Evolutionary conservation across 2,329 filamentous ascomycete genomes (phyloP), one percentile per base, ranked within the genome.

Genomic region (Aspergillus pseudoviridinutans): DNA sequence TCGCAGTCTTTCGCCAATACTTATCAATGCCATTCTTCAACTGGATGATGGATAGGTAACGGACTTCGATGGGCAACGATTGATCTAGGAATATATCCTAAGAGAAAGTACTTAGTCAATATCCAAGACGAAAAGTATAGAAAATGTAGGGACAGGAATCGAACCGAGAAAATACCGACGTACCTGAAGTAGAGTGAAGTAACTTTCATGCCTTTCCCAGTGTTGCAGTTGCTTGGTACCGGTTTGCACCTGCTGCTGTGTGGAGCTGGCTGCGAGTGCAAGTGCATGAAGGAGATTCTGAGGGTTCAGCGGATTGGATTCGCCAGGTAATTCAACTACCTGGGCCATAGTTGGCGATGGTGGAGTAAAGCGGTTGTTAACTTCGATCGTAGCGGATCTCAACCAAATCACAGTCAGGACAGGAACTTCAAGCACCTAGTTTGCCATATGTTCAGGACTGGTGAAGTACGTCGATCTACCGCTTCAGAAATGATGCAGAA

Each of bases 21-120:
- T 89, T 92, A 72, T 97, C 93, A 74, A 97, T 92, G 55, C 92
- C 94, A 73, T 97, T 97, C 73, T 97, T 97, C 54, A 99, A 82
- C 71, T 96, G 90, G 64, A 97, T 96, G 57, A 97, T 86, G 55
- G 93, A 90, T 10, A 97, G 86, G 68, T 96, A 92, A 60, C 94
- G 89, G 54, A 93, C 84, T 67, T 95, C 87, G 57, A 85, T 76
- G 1, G 91, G 89, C 1, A 95, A 79, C 1, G 86, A 85, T 60
- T 86, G 86, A 76, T 96, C 90, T 61, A 96, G 82, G 71, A 92
- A 97, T 38, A 91, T 84, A 65, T 87, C 83, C 88, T 95, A 68
- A 12, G 59, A 41, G 17, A 35, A 29, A 41, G 60, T 17, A 57
- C 58, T 27, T 49, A 14, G 42, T 51, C 17, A 41, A 20, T 9